Percentiles rank a stretch among this genome's conserved stretches.
phyloP scores from a whole-genome alignment of 140 eudicot species.

The Flaveria floridana region DNA sequence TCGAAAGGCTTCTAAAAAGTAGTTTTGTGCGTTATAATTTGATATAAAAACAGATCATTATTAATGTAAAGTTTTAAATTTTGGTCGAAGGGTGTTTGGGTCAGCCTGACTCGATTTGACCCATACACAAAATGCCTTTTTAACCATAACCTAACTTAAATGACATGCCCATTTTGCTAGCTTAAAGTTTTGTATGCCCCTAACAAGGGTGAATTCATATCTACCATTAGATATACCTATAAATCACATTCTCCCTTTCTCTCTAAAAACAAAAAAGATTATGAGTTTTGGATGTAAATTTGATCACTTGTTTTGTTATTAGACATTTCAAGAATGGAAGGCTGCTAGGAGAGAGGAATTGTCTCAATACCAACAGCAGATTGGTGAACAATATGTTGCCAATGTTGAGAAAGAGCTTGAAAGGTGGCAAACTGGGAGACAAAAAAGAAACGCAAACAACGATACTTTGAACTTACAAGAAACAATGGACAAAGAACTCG shows the following conservation, averaged over 20 bases:
- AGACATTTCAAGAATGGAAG: slow-evolving; percentile 91
- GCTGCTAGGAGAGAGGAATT: slow-evolving; percentile 91
- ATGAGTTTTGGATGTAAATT: not conserved
- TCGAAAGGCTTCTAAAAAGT: not conserved
- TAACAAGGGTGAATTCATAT: not conserved
- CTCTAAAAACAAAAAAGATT: not conserved
- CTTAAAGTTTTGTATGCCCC: not conserved
- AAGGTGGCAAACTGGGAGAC: slow-evolving; percentile 85
- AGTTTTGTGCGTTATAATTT: not conserved
- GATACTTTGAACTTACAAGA: slow-evolving; percentile 75
- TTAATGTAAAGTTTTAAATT: not conserved
- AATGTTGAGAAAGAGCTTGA: slow-evolving; percentile 83
- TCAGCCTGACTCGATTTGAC: not conserved
- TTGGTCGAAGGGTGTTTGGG: not conserved
- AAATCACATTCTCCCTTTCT: not conserved
- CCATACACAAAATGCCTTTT: not conserved
- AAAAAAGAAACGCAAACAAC: slow-evolving; percentile 52
- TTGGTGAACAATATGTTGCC: slow-evolving; percentile 60
- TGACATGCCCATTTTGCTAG: not conserved
- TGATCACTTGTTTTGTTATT: slow-evolving; percentile 1
- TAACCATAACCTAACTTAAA: not conserved
- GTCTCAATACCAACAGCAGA: slow-evolving; percentile 74
- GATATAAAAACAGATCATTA: not conserved
- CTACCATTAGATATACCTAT: not conserved
- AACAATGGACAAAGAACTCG: slow-evolving; percentile 98